Percentiles rank a stretch among this genome's conserved stretches.
Conservation (phyloP, 1,139 yeast species). For the Candida sanyaensis region DNA sequence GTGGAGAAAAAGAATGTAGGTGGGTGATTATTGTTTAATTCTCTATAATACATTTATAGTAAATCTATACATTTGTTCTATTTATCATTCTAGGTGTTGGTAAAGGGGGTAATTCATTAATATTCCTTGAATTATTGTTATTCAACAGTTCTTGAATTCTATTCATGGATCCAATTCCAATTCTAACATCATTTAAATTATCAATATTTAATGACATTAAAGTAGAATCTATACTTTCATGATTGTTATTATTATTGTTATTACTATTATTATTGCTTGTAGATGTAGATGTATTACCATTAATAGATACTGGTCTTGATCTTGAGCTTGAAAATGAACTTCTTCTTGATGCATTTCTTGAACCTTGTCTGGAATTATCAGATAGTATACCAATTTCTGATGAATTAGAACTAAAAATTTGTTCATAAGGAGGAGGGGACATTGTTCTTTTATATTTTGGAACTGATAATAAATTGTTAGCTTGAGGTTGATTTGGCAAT, state of each 20-base stretch:
- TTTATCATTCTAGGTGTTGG: constrained; percentile 4
- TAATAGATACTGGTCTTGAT: not conserved
- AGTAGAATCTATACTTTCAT: not conserved
- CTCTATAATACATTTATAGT: too few relatives aligned
- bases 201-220: not conserved
- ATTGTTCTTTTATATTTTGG: not conserved
- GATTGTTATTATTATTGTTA: not conserved
- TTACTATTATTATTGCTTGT: not conserved
- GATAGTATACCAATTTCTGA: not conserved
- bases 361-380: not conserved
- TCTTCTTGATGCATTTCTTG: not conserved
- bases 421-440: constrained; percentile 5
- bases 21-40: too few relatives aligned
- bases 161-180: not conserved
- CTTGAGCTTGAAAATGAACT: not conserved
- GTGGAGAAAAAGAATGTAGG: too few relatives aligned
- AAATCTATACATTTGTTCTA: not conserved
- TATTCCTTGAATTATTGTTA: not conserved
- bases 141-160: constrained; percentile 1
- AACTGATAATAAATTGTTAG: not conserved
- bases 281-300: not conserved
- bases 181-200: not conserved
- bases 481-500: not conserved
- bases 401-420: not conserved
- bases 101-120: constrained; percentile 3